Evolutionary conservation across 495 filamentous ascomycete species (phyloP).

Genomic region (Bryoglossum gracile): DNA sequence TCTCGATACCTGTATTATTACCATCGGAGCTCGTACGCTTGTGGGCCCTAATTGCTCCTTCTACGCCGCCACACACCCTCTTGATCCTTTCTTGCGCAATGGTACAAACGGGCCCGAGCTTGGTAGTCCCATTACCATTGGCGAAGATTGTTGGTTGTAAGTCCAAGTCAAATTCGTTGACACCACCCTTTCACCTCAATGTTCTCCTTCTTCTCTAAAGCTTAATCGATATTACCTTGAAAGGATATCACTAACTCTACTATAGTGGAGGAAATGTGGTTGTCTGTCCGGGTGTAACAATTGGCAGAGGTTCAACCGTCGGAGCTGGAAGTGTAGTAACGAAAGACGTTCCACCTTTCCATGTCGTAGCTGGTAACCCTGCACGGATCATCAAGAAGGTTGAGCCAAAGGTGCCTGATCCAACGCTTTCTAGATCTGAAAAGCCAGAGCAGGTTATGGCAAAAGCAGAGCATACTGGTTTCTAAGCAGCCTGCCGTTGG

Average conservation of each 20-base stretch:
- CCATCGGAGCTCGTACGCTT: constrained; percentile 71
- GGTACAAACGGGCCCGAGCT: constrained; percentile 68
- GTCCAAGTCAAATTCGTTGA: no score
- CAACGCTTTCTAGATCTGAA: background rate
- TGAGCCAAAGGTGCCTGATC: constrained; percentile 27
- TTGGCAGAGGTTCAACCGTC: constrained; percentile 65
- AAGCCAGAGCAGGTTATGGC: constrained; percentile 12
- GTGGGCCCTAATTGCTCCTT: constrained; percentile 74
- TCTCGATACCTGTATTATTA: constrained; percentile 71
- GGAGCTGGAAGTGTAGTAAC: constrained; percentile 89
- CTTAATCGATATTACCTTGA: no score
- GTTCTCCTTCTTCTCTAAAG: no score
- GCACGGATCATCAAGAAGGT: constrained; percentile 53
- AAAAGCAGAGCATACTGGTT: background rate
- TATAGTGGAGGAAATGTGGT: constrained; percentile 69
- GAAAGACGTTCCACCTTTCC: constrained; percentile 63
- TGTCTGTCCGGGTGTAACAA: constrained; percentile 70
- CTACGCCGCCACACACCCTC: constrained; percentile 66
- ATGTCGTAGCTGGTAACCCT: constrained; percentile 61
- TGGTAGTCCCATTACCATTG: constrained; percentile 69
- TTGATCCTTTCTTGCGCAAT: constrained; percentile 65
- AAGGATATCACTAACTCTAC: no score
- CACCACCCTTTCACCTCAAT: no score
- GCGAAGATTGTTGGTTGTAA: constrained; percentile 91
- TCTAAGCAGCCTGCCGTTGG: background rate